Percentiles rank a stretch among this genome's conserved stretches.
Evolutionary conservation across 2,329 filamentous ascomycete species (phyloP).

Genomic region (Podosphaera xanthii): DNA sequence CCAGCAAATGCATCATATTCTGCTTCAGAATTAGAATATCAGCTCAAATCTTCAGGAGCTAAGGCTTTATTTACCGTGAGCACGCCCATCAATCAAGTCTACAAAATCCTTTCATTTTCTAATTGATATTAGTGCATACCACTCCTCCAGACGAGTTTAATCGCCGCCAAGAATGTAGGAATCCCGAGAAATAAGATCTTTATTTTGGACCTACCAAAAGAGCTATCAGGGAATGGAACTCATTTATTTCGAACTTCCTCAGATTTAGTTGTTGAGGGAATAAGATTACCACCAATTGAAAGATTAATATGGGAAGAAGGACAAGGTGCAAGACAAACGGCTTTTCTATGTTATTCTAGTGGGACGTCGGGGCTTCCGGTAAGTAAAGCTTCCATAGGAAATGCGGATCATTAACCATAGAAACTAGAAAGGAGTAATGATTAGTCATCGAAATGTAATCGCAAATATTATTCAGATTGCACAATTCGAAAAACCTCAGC

Average conservation of each 20-base stretch:
- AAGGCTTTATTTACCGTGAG: conserved; percentile 43
- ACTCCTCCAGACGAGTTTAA: conserved; percentile 37
- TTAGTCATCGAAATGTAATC: conserved; percentile 66
- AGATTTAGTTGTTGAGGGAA: conserved; percentile 49
- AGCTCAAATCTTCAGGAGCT: conserved; percentile 55
- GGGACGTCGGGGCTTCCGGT: conserved; percentile 37
- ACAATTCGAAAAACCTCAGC: conserved; percentile 27
- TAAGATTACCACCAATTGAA: conserved; percentile 27
- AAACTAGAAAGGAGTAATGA: conserved; percentile 54
- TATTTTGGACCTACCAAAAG: conserved; percentile 42
- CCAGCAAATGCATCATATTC: conserved; percentile 79
- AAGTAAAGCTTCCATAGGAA: conserved; percentile 1
- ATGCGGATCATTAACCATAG: not conserved
- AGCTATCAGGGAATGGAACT: conserved; percentile 24
- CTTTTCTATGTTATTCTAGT: conserved; percentile 53
- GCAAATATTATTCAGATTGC: conserved; percentile 30
- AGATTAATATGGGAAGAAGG: conserved; percentile 37
- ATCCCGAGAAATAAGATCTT: conserved; percentile 52
- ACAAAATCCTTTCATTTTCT: not conserved
- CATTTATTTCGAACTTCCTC: conserved; percentile 40
- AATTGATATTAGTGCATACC: conserved; percentile 27
- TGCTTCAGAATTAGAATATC: conserved; percentile 57
- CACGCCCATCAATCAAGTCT: not conserved
- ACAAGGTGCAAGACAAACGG: conserved; percentile 42
- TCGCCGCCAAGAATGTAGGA: conserved; percentile 46